Evolutionary conservation across 2,329 filamentous ascomycete species (phyloP).

Genomic region (Sporothrix sp.): DNA sequence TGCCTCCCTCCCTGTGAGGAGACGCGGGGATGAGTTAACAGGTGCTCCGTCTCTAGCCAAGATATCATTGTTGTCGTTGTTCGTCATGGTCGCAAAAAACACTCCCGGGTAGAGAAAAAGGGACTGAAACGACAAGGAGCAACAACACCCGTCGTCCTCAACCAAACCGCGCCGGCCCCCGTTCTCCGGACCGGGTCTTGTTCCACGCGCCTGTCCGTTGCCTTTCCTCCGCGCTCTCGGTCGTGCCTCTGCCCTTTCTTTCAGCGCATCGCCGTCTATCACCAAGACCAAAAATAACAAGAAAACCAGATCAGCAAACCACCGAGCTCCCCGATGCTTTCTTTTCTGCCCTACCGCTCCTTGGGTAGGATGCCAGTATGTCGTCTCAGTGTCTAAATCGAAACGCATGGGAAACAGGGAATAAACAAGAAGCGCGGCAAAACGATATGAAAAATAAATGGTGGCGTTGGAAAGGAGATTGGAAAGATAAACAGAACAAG

Average conservation of each 20-base stretch:
- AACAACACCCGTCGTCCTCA: background rate
- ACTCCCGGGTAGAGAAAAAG: background rate
- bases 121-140: background rate
- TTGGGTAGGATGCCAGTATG: slow-evolving; percentile 1
- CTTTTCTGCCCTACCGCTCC: background rate
- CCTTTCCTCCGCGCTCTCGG: background rate
- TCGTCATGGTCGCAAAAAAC: background rate
- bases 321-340: background rate
- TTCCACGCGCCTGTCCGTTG: background rate
- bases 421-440: background rate
- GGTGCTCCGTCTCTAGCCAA: slow-evolving; percentile 2
- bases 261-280: background rate
- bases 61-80: slow-evolving; percentile 7
- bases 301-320: background rate
- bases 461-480: background rate
- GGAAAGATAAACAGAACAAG: background rate
- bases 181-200: background rate
- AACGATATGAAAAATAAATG: background rate
- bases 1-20: too few species aligned
- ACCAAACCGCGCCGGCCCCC: background rate
- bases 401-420: background rate
- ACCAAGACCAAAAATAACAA: background rate
- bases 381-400: slow-evolving; percentile 1
- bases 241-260: background rate
- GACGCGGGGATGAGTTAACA: background rate